phyloP scores from a whole-genome alignment of 768 basidiomycete genomes.

The Coprinopsis strossmayeri region DNA sequence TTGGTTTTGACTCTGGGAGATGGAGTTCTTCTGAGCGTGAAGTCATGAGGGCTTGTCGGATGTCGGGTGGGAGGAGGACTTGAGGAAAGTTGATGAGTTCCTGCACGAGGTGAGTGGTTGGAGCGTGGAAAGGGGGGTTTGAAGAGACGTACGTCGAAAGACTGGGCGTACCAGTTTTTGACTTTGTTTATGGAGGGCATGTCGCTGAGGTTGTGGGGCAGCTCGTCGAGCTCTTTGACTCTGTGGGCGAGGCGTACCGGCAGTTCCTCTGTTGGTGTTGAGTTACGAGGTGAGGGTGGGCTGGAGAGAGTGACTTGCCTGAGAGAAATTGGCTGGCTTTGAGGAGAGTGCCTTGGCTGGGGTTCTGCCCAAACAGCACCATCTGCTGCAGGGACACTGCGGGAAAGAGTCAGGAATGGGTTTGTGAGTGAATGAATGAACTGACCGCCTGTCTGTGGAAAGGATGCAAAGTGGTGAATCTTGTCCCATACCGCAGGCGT shows the following conservation, averaged over 20 bases:
- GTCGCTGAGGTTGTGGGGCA: conserved; percentile 84
- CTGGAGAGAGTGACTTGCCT: conserved; percentile 32
- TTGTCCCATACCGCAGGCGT: conserved; percentile 78
- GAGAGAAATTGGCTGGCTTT: conserved; percentile 85
- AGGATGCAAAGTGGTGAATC: conserved; percentile 86
- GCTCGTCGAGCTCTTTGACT: conserved; percentile 90
- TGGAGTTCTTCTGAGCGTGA: conserved; percentile 36
- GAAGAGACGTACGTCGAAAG: conserved; percentile 73
- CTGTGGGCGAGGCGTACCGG: conserved; percentile 94
- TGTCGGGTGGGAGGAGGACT: conserved; percentile 58
- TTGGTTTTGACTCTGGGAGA: conserved; percentile 73
- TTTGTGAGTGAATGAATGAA: conserved; percentile 7
- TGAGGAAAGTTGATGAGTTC: conserved; percentile 86
- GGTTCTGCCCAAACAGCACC: conserved; percentile 96
- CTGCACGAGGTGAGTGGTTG: conserved; percentile 31
- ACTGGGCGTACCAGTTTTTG: conserved; percentile 98
- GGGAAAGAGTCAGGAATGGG: neutral
- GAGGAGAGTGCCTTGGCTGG: conserved; percentile 89
- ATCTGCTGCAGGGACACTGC: conserved; percentile 94
- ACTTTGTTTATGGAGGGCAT: conserved; percentile 94
- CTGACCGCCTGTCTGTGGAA: conserved; percentile 88
- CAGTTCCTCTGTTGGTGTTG: conserved; percentile 88
- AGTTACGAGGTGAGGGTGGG: neutral
- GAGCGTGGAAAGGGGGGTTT: neutral
- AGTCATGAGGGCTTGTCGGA: conserved; percentile 60